phyloP scores from a whole-genome alignment of 768 basidiomycete species.

The Auricularia sp. region DNA sequence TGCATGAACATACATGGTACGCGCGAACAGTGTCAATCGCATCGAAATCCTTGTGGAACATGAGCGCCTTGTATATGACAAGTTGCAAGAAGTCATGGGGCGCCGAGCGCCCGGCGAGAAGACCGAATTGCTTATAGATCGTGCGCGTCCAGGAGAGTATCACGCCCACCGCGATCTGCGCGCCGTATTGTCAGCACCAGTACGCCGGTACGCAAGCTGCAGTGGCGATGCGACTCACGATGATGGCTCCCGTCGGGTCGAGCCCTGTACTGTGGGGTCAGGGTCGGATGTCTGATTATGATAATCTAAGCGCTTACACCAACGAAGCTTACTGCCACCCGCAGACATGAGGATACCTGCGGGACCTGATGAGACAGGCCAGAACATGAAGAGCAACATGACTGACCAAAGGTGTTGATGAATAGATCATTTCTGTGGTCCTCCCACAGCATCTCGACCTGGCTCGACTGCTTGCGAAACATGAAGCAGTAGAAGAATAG shows the following conservation, averaged over 20 bases:
- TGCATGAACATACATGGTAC: conserved; percentile 57
- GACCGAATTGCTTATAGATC: conserved; percentile 69
- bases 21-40: conserved; percentile 88
- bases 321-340: conserved; percentile 66
- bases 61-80: conserved; percentile 85
- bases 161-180: conserved; percentile 68
- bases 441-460: conserved; percentile 93
- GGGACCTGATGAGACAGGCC: conserved; percentile 8
- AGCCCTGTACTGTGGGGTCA: conserved; percentile 39
- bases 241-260: conserved; percentile 68
- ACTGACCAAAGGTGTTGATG: conserved; percentile 65
- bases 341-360: conserved; percentile 75
- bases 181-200: neutral
- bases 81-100: conserved; percentile 85
- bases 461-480: conserved; percentile 71
- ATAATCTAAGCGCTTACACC: conserved; percentile 47
- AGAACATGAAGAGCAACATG: neutral
- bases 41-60: conserved; percentile 78
- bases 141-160: conserved; percentile 71
- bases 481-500: conserved; percentile 84
- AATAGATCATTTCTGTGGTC: conserved; percentile 93
- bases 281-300: neutral
- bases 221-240: conserved; percentile 38
- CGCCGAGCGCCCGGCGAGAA: conserved; percentile 87
- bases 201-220: neutral